Base-by-base conservation (phyloP, 768 basidiomycete species). In the Termitomyces titanicus region DNA sequence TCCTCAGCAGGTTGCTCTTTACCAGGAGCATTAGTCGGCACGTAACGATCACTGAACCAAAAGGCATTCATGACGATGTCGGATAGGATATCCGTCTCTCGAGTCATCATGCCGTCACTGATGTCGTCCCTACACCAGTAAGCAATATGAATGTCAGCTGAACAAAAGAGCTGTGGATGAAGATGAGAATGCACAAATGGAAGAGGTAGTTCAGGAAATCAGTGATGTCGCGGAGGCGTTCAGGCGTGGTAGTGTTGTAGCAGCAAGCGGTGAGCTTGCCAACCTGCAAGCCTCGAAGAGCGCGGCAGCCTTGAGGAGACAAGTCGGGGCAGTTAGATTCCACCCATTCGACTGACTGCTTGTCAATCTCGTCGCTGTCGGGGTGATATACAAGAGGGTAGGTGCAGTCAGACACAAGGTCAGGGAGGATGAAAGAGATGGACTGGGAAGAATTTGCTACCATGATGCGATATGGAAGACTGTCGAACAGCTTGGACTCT, bases 71-170 rank as follows among this genome's bases (percentile, higher is more conserved):
- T 86, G 62, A 90, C 85, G 34, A 83, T 77, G 63, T 85, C 72
- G 29, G 84, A 78, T 52, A 88, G 72, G 17, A 75, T 72, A 57
- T 78, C 75, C 5, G 85, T 83, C 47, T 84, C 81, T 33, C 77
- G 73, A 52, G 80, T 79, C 75, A 85, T 81, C 85, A 89, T 87
- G 50, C 86, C 86, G 64, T 91, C 88, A 63, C 85, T 88, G 65
- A 91, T 80, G 65, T 92, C 84, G 66, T 92, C 89, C 35, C 78
- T 79, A 6, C 27, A 27, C 20, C 43, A 17, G 15, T 9, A 34
- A 53, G 58, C 13, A 61, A 47, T 13, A 24, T 39, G 55, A 34
- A n/a, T n/a, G n/a, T n/a, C n/a, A n/a, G 53, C 44, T 34, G 27
- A 53, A 58, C 45, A 55, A 22, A 49, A 57, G 31, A 20, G 51